phyloP scores from a whole-genome alignment of 257 asterid species.

The Solanum chaucha region DNA sequence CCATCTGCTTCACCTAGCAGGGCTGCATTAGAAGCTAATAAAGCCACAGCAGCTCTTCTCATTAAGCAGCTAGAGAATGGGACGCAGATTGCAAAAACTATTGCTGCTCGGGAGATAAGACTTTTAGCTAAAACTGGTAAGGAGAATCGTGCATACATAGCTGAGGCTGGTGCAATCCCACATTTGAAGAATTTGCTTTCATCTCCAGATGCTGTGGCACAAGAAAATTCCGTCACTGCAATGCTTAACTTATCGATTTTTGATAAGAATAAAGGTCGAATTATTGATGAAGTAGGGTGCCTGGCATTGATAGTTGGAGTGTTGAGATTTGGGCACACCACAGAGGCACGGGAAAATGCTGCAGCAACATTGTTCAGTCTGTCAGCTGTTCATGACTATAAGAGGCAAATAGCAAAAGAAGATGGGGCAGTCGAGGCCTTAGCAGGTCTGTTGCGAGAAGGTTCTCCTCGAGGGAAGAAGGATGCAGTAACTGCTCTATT shows the following conservation, averaged over 20 bases:
- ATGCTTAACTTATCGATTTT: slow-evolving; percentile 74
- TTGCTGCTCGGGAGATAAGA: slow-evolving; percentile 78
- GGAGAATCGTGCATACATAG: slow-evolving; percentile 72
- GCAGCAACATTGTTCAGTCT: slow-evolving; percentile 94
- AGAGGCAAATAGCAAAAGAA: slow-evolving; percentile 59
- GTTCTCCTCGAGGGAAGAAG: slow-evolving; percentile 76
- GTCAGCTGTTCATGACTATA: slow-evolving; percentile 82
- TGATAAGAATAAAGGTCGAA: slow-evolving; percentile 67
- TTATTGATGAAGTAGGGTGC: slow-evolving; percentile 80
- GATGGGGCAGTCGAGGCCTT: slow-evolving; percentile 75
- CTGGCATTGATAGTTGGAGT: slow-evolving; percentile 54
- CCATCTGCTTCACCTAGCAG: slow-evolving; percentile 36
- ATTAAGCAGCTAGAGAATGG: slow-evolving; percentile 62
- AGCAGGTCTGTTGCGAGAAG: slow-evolving; percentile 46
- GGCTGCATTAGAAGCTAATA: slow-evolving; percentile 63
- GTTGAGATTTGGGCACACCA: slow-evolving; percentile 55
- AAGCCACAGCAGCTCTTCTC: slow-evolving; percentile 52
- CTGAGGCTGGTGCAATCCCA: slow-evolving; percentile 81
- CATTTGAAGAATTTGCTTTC: slow-evolving; percentile 46
- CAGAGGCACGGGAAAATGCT: slow-evolving; percentile 84
- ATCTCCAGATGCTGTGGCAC: slow-evolving; percentile 54
- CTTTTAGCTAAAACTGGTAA: slow-evolving; percentile 68
- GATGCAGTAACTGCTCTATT: slow-evolving; percentile 90
- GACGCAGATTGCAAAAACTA: slow-evolving; percentile 42
- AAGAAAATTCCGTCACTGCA: slow-evolving; percentile 89